Evolutionary conservation across 352 stramenopile genomes (phyloP).

Genomic region (Phytopythium delawarense): DNA sequence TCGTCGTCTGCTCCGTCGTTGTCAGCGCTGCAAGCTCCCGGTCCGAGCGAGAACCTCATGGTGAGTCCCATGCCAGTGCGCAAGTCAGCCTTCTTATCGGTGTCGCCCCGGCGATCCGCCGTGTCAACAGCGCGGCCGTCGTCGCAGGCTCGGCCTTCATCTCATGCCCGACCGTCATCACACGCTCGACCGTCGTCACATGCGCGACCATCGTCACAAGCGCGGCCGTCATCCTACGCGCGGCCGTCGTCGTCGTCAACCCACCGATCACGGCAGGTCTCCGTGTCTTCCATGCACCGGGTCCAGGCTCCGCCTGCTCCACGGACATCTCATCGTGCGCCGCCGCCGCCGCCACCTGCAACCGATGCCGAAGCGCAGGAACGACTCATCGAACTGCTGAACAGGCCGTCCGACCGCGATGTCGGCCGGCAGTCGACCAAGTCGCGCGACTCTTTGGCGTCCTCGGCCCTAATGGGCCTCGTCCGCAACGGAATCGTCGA

Average conservation of each 20-base stretch:
- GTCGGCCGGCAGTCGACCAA: background rate
- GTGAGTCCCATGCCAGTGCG: slow-evolving; percentile 2
- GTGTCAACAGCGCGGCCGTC: background rate
- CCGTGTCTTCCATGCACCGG: background rate
- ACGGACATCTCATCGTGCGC: background rate
- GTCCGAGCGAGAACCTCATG: slow-evolving; percentile 3
- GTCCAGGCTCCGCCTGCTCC: background rate
- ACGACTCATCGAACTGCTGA: slow-evolving; percentile 6
- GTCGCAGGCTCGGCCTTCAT: background rate
- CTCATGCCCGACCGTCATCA: background rate
- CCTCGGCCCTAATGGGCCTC: background rate
- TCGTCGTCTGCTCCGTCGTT: background rate
- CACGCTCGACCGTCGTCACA: background rate
- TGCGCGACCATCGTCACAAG: background rate
- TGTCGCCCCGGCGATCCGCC: background rate
- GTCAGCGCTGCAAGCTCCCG: background rate
- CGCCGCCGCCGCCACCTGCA: background rate
- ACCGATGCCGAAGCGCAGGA: background rate
- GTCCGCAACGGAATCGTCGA: slow-evolving; percentile 5
- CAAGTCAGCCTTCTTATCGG: slow-evolving; percentile 4
- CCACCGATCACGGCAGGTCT: background rate
- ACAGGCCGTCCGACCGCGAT: slow-evolving; percentile 1
- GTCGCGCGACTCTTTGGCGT: slow-evolving; percentile 3
- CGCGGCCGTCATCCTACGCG: background rate
- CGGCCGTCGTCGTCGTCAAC: background rate